These are phyloP conservation scores for Zelonia costaricensis DNA, from an alignment of 208 protist genomes.

Conservation along the genomic window DNA sequence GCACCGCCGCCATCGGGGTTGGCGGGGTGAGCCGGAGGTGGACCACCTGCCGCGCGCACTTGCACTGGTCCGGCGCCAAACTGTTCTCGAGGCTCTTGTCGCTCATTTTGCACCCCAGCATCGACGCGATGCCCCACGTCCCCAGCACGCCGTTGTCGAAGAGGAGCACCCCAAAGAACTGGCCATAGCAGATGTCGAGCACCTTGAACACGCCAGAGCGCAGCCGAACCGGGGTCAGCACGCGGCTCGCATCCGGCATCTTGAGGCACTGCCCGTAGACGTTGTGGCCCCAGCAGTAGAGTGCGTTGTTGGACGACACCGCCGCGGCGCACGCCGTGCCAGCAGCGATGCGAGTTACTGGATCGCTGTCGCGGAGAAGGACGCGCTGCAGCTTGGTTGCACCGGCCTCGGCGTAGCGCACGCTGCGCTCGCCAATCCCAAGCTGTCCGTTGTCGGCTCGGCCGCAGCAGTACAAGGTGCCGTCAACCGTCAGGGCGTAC, in stretches of 20 bases:
- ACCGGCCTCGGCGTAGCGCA: slow-evolving; percentile 17
- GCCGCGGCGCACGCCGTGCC: slow-evolving; percentile 48
- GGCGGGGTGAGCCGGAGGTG: slow-evolving; percentile 6
- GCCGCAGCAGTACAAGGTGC: slow-evolving; percentile 75
- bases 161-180: slow-evolving; percentile 41
- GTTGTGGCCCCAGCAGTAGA: slow-evolving; percentile 83
- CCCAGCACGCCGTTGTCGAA: slow-evolving; percentile 54
- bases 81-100: slow-evolving; percentile 27
- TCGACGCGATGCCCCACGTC: slow-evolving; percentile 54
- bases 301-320: slow-evolving; percentile 26
- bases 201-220: slow-evolving; percentile 22
- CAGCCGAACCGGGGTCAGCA: slow-evolving; percentile 38
- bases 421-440: slow-evolving; percentile 30
- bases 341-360: slow-evolving; percentile 37
- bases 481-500: slow-evolving; percentile 55
- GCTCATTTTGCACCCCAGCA: slow-evolving; percentile 44
- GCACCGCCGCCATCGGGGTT: slow-evolving; percentile 24
- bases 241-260: slow-evolving; percentile 15
- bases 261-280: slow-evolving; percentile 68
- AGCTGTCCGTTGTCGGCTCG: slow-evolving; percentile 56
- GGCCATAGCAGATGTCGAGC: slow-evolving; percentile 56
- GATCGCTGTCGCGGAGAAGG: slow-evolving; percentile 31
- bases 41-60: slow-evolving; percentile 42
- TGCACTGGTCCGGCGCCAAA: slow-evolving; percentile 22
- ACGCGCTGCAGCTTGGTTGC: slow-evolving; percentile 30